Evolutionary conservation across 306 rosid genomes (phyloP).

Genomic region (Dryas alaskensis): DNA sequence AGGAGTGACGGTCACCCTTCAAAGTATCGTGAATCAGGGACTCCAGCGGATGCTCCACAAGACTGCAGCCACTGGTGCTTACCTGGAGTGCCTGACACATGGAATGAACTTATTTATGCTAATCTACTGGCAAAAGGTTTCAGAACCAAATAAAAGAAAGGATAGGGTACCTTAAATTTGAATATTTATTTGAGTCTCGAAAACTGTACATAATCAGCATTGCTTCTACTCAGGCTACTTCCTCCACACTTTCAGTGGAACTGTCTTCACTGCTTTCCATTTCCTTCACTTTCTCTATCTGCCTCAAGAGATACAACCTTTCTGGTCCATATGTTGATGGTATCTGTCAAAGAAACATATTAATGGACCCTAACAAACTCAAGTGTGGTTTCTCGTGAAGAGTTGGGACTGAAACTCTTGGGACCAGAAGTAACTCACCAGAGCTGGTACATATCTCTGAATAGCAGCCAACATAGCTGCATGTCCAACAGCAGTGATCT

Average conservation of each 20-base stretch:
- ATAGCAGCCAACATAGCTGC: slow-evolving; percentile 99
- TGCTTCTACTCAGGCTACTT: slow-evolving; percentile 45
- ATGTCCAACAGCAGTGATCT: slow-evolving; percentile 99
- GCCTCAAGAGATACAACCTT: slow-evolving; percentile 92
- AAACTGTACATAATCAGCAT: slow-evolving; percentile 46
- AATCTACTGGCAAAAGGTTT: slow-evolving; percentile 54
- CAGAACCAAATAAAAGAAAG: slow-evolving; percentile 33
- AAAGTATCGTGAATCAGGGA: slow-evolving; percentile 72
- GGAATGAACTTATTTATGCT: slow-evolving; percentile 84
- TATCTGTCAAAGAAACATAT: slow-evolving; percentile 54
- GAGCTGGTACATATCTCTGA: slow-evolving; percentile 92
- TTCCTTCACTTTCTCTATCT: slow-evolving; percentile 89
- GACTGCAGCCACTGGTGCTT: slow-evolving; percentile 99
- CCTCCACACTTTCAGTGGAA: slow-evolving; percentile 51
- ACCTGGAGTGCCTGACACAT: slow-evolving; percentile 96
- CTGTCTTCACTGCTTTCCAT: slow-evolving; percentile 50
- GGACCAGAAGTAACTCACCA: slow-evolving; percentile 46
- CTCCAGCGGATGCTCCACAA: slow-evolving; percentile 74
- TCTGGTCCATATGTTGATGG: slow-evolving; percentile 94
- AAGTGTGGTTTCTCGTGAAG: neutral
- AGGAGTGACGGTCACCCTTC: slow-evolving; percentile 97
- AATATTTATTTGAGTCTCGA: slow-evolving; percentile 29
- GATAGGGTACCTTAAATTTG: slow-evolving; percentile 26
- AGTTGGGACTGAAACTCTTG: slow-evolving; percentile 13
- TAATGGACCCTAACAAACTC: neutral